Evolutionary conservation across 176 grass and related monocot species (phyloP).

Genomic region (Poa annua): DNA sequence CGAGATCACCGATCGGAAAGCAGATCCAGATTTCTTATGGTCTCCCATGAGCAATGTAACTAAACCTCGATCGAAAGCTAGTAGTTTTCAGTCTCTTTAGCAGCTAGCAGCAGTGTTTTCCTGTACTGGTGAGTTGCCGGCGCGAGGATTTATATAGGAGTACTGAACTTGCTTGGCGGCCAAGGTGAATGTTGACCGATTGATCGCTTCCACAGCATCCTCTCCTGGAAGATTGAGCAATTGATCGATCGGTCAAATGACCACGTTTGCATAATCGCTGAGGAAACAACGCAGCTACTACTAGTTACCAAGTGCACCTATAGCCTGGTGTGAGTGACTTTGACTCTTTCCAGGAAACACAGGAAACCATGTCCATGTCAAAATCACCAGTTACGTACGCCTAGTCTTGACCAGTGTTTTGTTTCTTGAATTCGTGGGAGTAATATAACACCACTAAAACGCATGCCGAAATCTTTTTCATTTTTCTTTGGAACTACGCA

Average conservation of each 20-base stretch:
- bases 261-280: not conserved
- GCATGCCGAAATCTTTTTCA: no score
- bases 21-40: not conserved
- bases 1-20: not conserved
- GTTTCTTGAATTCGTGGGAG: no score
- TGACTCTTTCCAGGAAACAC: not conserved
- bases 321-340: no score
- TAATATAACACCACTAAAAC: no score
- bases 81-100: not conserved
- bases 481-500: no score
- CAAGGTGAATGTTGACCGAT: not conserved
- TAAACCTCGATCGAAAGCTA: not conserved
- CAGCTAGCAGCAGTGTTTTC: not conserved
- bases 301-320: no score
- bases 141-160: not conserved
- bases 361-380: not conserved
- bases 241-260: not conserved
- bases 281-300: no score
- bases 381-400: not conserved
- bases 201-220: not conserved
- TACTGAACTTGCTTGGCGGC: not conserved
- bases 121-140: not conserved
- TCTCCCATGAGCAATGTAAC: conserved; percentile 16
- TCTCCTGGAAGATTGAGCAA: not conserved
- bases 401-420: no score